Conservation (phyloP, 441 rosid genomes). For the Corymbia calophylla region DNA sequence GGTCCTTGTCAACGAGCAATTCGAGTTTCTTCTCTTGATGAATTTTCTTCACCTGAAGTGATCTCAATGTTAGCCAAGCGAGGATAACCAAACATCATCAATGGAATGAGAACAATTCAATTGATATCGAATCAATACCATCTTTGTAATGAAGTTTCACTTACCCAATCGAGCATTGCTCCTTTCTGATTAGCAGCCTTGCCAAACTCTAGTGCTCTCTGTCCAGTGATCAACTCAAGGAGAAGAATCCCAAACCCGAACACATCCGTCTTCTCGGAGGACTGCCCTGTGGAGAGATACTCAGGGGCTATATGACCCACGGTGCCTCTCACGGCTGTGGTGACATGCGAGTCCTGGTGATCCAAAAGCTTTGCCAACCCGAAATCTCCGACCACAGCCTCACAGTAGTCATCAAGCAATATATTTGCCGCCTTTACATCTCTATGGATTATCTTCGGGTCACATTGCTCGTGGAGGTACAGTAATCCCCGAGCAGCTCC, state of each 20-base stretch:
- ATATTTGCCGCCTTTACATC: conserved; percentile 15
- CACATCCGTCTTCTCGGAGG: conserved; percentile 15
- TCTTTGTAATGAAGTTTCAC: not conserved
- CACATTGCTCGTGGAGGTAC: conserved; percentile 13
- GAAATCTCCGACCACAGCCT: conserved; percentile 13
- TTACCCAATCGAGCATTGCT: conserved; percentile 13
- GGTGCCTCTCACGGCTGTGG: conserved; percentile 9
- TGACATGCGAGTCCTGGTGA: conserved; percentile 14
- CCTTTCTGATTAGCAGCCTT: conserved; percentile 15
- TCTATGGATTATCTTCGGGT: conserved; percentile 13
- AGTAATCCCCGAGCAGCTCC: conserved; percentile 14
- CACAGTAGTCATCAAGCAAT: conserved; percentile 10
- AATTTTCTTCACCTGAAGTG: conserved; percentile 34
- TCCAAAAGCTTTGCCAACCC: conserved; percentile 13
- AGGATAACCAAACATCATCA: not conserved
- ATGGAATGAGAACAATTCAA: not conserved
- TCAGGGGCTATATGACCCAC: conserved; percentile 16
- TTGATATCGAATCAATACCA: not conserved
- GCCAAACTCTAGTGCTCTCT: conserved; percentile 8
- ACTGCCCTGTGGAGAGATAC: conserved; percentile 15
- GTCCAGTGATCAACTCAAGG: conserved; percentile 12
- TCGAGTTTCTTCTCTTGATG: conserved; percentile 85
- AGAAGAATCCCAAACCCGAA: conserved; percentile 14
- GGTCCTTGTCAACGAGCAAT: conserved; percentile 76
- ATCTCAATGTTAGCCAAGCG: not conserved